Conservation (phyloP, 2,329 filamentous ascomycete species). For the Acarospora socialis region DNA sequence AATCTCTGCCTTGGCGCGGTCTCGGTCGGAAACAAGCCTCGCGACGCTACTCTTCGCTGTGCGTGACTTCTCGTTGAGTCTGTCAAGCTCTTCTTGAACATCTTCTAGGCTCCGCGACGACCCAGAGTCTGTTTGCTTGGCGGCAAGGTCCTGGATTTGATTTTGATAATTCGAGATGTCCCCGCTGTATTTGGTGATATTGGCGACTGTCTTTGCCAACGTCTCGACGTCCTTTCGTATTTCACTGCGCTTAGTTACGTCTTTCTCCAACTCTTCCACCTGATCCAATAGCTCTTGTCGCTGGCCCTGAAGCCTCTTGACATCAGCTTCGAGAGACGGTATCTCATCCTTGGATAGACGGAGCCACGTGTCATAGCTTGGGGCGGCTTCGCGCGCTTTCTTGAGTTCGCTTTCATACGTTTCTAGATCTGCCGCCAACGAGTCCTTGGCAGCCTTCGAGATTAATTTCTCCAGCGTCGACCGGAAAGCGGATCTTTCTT, state of each 20-base stretch:
- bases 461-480: conserved; percentile 49
- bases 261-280: conserved; percentile 53
- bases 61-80: conserved; percentile 52
- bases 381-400: conserved; percentile 46
- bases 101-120: conserved; percentile 61
- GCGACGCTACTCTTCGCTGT: conserved; percentile 47
- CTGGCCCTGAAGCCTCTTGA: conserved; percentile 47
- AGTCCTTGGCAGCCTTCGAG: conserved; percentile 37
- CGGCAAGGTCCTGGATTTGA: conserved; percentile 61
- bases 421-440: conserved; percentile 47
- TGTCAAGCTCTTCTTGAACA: conserved; percentile 62
- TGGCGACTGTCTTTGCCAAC: conserved; percentile 59
- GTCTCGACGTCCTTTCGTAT: conserved; percentile 59
- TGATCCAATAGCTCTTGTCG: conserved; percentile 44
- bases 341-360: conserved; percentile 55
- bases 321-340: conserved; percentile 51
- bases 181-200: conserved; percentile 55
- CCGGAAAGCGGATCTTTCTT: conserved; percentile 49
- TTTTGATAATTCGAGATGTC: conserved; percentile 58
- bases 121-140: conserved; percentile 57
- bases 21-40: conserved; percentile 54
- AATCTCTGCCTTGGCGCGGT: conserved; percentile 54
- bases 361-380: conserved; percentile 60
- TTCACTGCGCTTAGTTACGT: conserved; percentile 47
- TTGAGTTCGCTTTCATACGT: conserved; percentile 37